A percentile compares a stretch with the other conserved stretches of the same genome.
phyloP scores from a whole-genome alignment of 345 rosid species.

The Eucalyptus decipiens region DNA sequence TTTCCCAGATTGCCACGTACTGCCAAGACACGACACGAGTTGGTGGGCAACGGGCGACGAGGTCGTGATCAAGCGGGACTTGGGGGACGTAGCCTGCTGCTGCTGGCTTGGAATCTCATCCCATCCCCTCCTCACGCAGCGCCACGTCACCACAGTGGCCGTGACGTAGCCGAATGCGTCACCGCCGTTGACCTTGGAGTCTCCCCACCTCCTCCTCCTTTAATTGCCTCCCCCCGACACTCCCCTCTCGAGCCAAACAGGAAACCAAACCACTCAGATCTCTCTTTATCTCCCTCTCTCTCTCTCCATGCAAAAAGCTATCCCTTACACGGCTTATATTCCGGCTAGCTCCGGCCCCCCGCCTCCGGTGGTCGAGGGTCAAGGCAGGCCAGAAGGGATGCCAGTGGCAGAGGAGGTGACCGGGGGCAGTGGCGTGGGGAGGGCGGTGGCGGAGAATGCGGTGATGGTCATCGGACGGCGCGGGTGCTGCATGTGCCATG shows the following conservation, averaged over 20 bases:
- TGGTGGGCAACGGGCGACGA: neutral
- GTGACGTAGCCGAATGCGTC: slow-evolving; percentile 50
- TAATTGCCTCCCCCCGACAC: neutral
- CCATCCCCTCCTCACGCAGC: neutral
- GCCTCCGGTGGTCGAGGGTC: neutral
- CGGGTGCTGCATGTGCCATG: slow-evolving; percentile 7
- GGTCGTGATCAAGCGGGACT: neutral
- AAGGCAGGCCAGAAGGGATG: neutral
- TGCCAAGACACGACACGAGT: neutral
- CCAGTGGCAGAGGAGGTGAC: neutral
- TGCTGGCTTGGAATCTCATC: neutral
- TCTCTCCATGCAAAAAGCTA: slow-evolving; percentile 47
- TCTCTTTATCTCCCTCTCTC: neutral
- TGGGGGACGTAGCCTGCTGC: neutral
- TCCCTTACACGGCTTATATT: slow-evolving; percentile 21
- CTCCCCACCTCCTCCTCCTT: neutral
- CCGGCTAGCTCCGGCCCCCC: neutral
- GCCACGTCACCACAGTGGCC: slow-evolving; percentile 19
- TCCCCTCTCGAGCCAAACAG: neutral
- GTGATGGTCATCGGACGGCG: neutral
- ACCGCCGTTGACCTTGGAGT: slow-evolving; percentile 42
- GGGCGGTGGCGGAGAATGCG: neutral
- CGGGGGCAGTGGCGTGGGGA: neutral
- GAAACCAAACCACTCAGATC: neutral
- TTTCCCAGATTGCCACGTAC: neutral